Conservation (phyloP, 2,329 filamentous ascomycete genomes). For the Epichloe gansuensis region DNA sequence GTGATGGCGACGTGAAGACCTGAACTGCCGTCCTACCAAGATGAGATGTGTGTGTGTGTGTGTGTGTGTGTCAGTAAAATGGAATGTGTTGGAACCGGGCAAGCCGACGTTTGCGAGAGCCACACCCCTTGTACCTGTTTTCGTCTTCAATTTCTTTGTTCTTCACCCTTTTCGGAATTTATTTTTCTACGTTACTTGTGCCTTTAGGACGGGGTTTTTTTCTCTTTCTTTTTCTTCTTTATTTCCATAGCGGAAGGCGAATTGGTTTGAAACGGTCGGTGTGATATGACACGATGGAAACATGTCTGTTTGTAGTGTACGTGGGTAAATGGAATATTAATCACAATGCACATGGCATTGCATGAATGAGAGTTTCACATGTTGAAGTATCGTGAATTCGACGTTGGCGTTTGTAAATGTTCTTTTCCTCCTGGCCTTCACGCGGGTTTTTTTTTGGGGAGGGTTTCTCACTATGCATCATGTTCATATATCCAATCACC, state of each 20-base stretch:
- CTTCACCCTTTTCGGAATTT: not conserved
- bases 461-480: not conserved
- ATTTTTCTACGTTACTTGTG: not conserved
- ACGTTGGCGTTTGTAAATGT: no score
- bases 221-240: not conserved
- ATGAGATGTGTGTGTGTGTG: no score
- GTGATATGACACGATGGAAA: conserved; percentile 5
- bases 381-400: no score
- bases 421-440: no score
- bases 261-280: not conserved
- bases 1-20: conserved; percentile 1
- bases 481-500: not conserved
- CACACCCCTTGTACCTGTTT: not conserved
- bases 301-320: not conserved
- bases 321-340: not conserved
- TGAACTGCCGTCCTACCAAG: not conserved
- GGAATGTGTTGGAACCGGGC: no score
- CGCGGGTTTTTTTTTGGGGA: not conserved
- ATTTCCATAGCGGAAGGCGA: conserved; percentile 20
- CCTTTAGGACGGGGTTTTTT: not conserved
- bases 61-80: no score
- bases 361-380: not conserved
- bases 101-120: no score
- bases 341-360: not conserved
- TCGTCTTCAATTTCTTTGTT: not conserved